These are phyloP conservation scores for Scutellaria galericulata DNA, from an alignment of 257 asterid species.

Conservation along the genomic window DNA sequence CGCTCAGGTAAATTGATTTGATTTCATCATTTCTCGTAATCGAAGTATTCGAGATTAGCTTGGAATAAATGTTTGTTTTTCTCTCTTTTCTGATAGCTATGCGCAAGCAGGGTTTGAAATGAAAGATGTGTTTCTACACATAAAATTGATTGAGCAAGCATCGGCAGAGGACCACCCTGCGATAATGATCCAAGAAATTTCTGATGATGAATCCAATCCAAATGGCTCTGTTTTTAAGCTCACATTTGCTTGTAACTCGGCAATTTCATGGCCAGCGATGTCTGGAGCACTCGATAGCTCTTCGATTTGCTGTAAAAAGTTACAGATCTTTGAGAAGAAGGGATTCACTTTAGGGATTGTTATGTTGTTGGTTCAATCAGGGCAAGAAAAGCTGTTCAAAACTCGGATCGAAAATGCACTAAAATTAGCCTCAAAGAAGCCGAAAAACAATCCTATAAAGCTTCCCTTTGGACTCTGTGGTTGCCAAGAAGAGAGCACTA, in stretches of 20 bases:
- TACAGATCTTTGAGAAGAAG: conserved; percentile 97
- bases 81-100: conserved; percentile 54
- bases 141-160: conserved; percentile 90
- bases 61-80: conserved; percentile 9
- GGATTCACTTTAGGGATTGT: conserved; percentile 84
- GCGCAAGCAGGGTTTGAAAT: conserved; percentile 92
- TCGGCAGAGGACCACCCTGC: conserved; percentile 80
- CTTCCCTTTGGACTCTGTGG: conserved; percentile 96
- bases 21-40: neutral
- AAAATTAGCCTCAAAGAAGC: conserved; percentile 73
- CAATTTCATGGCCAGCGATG: conserved; percentile 93
- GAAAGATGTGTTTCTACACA: conserved; percentile 97
- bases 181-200: conserved; percentile 70
- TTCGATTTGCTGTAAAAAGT: conserved; percentile 82
- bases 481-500: conserved; percentile 81
- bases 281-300: conserved; percentile 86
- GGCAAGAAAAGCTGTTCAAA: conserved; percentile 79
- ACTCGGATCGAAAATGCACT: conserved; percentile 81
- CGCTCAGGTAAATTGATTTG: conserved; percentile 66
- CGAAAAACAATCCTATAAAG: conserved; percentile 68
- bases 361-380: conserved; percentile 65
- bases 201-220: conserved; percentile 61
- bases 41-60: conserved; percentile 6
- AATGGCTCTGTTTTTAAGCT: conserved; percentile 71
- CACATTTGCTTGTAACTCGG: conserved; percentile 86